These are phyloP conservation scores for Suillus alpinus DNA, from an alignment of 768 basidiomycete genomes.

Conservation along the genomic window DNA sequence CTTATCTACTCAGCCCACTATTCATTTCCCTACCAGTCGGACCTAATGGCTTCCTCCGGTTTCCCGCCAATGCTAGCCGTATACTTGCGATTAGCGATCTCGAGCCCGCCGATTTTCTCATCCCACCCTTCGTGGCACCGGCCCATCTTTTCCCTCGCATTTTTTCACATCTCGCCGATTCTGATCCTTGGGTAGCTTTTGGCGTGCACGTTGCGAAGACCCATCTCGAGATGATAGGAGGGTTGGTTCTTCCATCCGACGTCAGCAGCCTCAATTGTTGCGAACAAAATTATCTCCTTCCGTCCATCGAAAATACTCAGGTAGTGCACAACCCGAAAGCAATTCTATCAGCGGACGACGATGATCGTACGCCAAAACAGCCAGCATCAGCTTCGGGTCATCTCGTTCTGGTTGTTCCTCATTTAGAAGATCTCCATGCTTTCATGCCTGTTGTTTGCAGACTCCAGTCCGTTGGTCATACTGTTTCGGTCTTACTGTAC, in stretches of 20 bases:
- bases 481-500: slow-evolving; percentile 32
- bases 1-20: slow-evolving; percentile 43
- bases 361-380: not conserved
- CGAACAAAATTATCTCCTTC: not conserved
- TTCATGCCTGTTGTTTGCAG: slow-evolving; percentile 36
- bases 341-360: not conserved
- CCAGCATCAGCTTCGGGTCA: slow-evolving; percentile 14
- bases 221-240: slow-evolving; percentile 34
- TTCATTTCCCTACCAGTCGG: slow-evolving; percentile 38
- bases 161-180: slow-evolving; percentile 13
- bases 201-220: slow-evolving; percentile 26
- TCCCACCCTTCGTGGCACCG: slow-evolving; percentile 61
- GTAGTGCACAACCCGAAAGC: not conserved
- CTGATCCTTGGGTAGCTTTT: slow-evolving; percentile 25
- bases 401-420: slow-evolving; percentile 37
- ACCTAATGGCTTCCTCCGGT: slow-evolving; percentile 33
- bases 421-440: slow-evolving; percentile 29
- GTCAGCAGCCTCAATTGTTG: slow-evolving; percentile 22
- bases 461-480: slow-evolving; percentile 30
- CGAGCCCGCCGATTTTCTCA: slow-evolving; percentile 46
- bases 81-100: slow-evolving; percentile 28
- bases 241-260: slow-evolving; percentile 20
- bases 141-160: slow-evolving; percentile 19
- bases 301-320: not conserved
- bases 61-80: slow-evolving; percentile 27